Evolutionary conservation across 2,329 filamentous ascomycete species (phyloP), one percentile per base, ranked within the genome.

Genomic region (Verticillium dahliae): DNA sequence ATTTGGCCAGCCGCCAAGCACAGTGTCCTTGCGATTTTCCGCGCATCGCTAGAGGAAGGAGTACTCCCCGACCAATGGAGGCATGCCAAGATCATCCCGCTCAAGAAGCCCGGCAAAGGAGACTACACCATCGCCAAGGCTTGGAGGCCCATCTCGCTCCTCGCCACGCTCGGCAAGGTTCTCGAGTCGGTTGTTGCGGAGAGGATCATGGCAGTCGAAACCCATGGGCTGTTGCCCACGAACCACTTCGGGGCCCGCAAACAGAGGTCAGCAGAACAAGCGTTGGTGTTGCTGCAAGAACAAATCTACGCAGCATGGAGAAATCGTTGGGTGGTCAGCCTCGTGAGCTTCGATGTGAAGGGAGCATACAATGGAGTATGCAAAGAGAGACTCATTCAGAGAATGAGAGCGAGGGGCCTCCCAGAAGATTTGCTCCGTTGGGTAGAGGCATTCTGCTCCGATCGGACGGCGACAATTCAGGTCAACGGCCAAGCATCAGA

Each of bases 51-150:
- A 9, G 54, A 60, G n/a, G 59, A 41, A 31, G 54, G 59, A 39
- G 54, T 37, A 4, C 55, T 60, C 27, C 59, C 59, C 27, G 27
- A n/a, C 4, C 31, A 60, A 13, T 59, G 31, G 45, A 61, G 56
- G n/a, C 31, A 59, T n/a, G 56, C 67, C 11, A 71, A 70, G 56
- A 71, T 71, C 39, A 69, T 72, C 27, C 69, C 67, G n/a, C 64
- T 73, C 5, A 70, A 67, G 64, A 72, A 72, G 58, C 66, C 63
- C 15, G 62, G 61, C 31, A 70, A 71, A 57, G 62, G 33, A 13
- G 66, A 72, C 62, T 71, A 72, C 55, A 67, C 62, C 31, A 56
- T 66, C 4, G 66, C 68, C 33, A 72, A 72, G 55, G 65, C 61
- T 13, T 70, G 63, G 65, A 61, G 18, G 18, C 18, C 18, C 18